Evolutionary conservation across 768 basidiomycete species (phyloP).

Genomic region (Leucocoprinus leucothites): DNA sequence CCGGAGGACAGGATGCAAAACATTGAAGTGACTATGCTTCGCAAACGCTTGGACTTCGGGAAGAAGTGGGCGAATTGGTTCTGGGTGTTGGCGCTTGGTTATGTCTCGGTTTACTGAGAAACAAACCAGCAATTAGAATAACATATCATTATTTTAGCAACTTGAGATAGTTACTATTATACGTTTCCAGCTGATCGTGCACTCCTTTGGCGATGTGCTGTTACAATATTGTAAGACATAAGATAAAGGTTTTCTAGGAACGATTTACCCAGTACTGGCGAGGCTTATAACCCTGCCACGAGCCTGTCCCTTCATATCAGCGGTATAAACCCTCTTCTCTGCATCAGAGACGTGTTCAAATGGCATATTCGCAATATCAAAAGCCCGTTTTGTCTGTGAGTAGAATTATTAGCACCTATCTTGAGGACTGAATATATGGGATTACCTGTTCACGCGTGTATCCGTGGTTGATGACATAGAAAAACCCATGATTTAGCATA

Average conservation of each 20-base stretch:
- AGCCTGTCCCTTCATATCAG: conserved; percentile 38
- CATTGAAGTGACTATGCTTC: conserved; percentile 48
- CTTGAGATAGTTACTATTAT: conserved; percentile 45
- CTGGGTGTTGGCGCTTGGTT: conserved; percentile 45
- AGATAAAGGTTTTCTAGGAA: conserved; percentile 27
- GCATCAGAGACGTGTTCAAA: conserved; percentile 37
- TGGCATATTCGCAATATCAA: conserved; percentile 46
- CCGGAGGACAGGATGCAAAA: conserved; percentile 49
- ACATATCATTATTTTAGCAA: too few species aligned
- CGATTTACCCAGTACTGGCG: too few species aligned
- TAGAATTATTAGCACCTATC: not conserved
- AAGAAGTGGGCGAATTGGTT: conserved; percentile 44
- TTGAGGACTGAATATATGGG: not conserved
- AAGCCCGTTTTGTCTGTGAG: conserved; percentile 40
- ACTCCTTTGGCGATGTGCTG: conserved; percentile 64
- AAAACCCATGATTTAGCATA: conserved; percentile 41
- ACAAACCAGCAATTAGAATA: not conserved
- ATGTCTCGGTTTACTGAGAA: conserved; percentile 47
- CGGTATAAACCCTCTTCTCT: conserved; percentile 40
- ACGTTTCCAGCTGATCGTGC: conserved; percentile 62
- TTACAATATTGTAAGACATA: conserved; percentile 2
- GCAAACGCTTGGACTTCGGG: conserved; percentile 51
- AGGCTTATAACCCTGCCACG: conserved; percentile 53
- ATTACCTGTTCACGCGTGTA: conserved; percentile 37
- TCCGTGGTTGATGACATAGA: conserved; percentile 48